Conservation (phyloP, 169 alveolate species). For the Blepharisma undulans region DNA sequence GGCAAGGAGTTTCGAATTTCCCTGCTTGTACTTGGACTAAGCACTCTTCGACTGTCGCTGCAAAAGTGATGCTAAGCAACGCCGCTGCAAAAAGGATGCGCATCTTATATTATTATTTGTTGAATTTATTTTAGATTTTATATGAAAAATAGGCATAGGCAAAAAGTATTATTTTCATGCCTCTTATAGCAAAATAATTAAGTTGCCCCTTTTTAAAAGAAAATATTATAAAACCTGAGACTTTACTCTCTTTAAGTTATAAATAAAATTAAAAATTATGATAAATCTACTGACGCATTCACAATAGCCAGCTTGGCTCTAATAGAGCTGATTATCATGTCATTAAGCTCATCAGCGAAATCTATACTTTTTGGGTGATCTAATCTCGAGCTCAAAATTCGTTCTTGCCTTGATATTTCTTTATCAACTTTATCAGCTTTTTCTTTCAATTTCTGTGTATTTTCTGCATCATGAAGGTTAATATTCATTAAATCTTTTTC, state of each 20-base stretch:
- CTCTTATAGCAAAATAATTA: no score
- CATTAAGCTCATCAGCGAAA: neutral
- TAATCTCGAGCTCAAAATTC: neutral
- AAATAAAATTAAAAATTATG: neutral
- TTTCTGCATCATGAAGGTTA: neutral
- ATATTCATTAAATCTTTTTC: neutral
- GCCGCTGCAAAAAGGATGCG: neutral
- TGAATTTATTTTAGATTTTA: neutral
- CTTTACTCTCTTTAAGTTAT: neutral
- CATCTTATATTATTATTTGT: neutral
- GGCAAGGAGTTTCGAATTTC: slow-evolving; percentile 33
- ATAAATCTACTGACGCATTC: neutral
- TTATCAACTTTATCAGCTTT: slow-evolving; percentile 2
- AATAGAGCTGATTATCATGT: slow-evolving; percentile 15
- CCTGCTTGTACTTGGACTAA: neutral
- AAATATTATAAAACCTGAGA: neutral
- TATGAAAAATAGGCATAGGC: neutral
- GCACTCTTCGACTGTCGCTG: neutral
- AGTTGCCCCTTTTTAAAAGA: neutral
- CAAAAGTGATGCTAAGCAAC: neutral
- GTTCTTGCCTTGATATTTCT: neutral
- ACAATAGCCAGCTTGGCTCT: slow-evolving; percentile 36
- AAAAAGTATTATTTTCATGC: no score
- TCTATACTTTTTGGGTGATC: neutral
- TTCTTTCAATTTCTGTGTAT: neutral